Conservation (phyloP, 1,284 basidiomycete species). For the Ceratobasidium papillatum region DNA sequence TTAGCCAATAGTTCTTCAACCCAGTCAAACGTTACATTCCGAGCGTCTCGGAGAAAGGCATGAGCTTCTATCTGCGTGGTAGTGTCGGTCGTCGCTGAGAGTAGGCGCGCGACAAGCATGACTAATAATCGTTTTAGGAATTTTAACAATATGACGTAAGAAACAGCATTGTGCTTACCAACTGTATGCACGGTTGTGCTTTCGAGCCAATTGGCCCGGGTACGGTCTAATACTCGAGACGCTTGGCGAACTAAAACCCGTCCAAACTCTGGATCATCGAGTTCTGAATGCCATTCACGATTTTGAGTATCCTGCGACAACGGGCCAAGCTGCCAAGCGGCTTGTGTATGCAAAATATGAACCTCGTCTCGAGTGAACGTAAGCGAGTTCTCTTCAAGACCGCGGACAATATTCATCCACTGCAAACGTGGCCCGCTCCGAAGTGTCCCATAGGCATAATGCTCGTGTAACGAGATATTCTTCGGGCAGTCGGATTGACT, state of each 20-base stretch:
- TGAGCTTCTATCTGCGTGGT: not conserved
- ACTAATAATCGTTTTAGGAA: not conserved
- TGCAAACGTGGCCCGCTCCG: slow-evolving; percentile 58
- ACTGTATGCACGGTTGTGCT: slow-evolving; percentile 3
- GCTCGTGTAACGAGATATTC: slow-evolving; percentile 57
- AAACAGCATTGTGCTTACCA: not conserved
- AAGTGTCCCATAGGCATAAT: slow-evolving; percentile 55
- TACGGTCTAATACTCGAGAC: not conserved
- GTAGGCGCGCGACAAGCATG: slow-evolving; percentile 21
- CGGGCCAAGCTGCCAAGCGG: slow-evolving; percentile 48
- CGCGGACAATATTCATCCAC: slow-evolving; percentile 61
- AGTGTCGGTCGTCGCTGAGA: not conserved
- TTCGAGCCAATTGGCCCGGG: slow-evolving; percentile 38
- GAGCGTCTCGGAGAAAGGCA: not conserved
- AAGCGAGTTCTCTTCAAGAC: slow-evolving; percentile 54
- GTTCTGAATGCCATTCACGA: slow-evolving; percentile 39
- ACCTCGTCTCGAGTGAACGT: slow-evolving; percentile 55
- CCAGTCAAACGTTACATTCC: slow-evolving; percentile 5
- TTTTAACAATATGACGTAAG: too few species aligned
- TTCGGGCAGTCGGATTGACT: slow-evolving; percentile 54
- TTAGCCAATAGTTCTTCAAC: not conserved
- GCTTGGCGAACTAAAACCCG: slow-evolving; percentile 1
- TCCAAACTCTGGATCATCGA: slow-evolving; percentile 9
- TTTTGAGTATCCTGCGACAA: not conserved
- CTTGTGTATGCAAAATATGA: slow-evolving; percentile 55